Evolutionary conservation across 1,284 basidiomycete genomes (phyloP).

Genomic region (Moniliophthora roreri): DNA sequence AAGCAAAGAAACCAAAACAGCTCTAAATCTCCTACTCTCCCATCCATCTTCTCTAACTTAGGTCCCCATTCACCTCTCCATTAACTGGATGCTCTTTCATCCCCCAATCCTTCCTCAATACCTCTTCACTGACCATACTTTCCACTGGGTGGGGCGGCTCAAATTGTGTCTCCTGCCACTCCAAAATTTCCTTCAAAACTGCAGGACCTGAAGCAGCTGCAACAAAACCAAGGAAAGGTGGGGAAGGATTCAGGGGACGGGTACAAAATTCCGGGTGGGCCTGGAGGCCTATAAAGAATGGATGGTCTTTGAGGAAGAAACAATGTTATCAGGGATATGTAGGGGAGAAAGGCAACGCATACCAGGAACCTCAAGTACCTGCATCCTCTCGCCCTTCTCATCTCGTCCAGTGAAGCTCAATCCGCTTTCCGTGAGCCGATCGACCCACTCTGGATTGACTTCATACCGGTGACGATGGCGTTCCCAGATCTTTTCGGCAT

Average conservation of each 20-base stretch:
- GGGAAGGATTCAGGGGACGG: constrained; percentile 96
- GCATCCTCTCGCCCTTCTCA: constrained; percentile 97
- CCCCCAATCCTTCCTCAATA: too few species aligned
- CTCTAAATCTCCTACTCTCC: too few species aligned
- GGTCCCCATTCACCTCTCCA: too few species aligned
- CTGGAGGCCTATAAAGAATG: constrained; percentile 94
- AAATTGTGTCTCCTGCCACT: constrained; percentile 49
- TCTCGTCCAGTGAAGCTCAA: constrained; percentile 91
- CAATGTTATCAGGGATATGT: constrained; percentile 1
- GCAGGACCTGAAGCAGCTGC: constrained; percentile 73
- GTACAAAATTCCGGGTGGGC: constrained; percentile 99
- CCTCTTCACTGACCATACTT: constrained; percentile 42
- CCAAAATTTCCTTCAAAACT: constrained; percentile 78
- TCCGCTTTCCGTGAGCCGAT: constrained; percentile 64
- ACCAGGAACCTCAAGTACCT: constrained; percentile 89
- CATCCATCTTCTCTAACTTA: too few species aligned
- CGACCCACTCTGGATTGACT: constrained; percentile 90
- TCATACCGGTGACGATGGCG: constrained; percentile 97
- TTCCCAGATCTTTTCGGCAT: constrained; percentile 88
- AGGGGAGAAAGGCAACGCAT: constrained; percentile 26
- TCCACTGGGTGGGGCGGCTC: constrained; percentile 44
- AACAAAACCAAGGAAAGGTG: constrained; percentile 95
- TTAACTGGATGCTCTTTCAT: too few species aligned
- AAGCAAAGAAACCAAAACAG: too few species aligned
- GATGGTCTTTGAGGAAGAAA: constrained; percentile 72